phyloP scores from a whole-genome alignment of 305 asterid species.

The Solanum hybrid region DNA sequence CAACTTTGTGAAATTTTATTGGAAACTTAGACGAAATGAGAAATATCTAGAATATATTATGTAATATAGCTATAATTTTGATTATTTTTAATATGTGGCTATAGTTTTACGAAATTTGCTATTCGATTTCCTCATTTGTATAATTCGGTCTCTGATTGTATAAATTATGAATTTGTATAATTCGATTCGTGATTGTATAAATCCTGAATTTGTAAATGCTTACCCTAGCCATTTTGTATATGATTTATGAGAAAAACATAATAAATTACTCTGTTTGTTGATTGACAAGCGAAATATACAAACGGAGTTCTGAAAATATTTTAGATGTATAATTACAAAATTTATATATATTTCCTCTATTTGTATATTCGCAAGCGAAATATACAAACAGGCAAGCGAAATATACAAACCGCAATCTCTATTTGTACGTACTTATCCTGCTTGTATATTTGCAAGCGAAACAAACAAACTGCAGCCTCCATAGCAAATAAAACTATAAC shows the following conservation, averaged over 20 bases:
- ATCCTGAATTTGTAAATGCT: neutral
- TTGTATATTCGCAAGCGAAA: no score
- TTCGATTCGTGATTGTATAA: no score
- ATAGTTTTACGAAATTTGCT: no score
- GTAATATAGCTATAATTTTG: no score
- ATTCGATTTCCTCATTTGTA: neutral
- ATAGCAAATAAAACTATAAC: neutral
- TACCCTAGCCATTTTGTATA: neutral
- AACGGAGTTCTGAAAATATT: neutral
- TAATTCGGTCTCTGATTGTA: neutral
- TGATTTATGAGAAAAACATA: neutral
- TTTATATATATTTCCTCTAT: neutral
- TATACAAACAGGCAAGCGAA: no score
- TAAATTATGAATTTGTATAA: neutral
- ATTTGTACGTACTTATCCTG: neutral
- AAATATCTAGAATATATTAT: no score
- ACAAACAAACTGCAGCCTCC: no score
- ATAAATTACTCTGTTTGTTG: neutral
- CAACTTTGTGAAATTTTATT: neutral
- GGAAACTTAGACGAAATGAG: no score
- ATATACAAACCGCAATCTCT: neutral
- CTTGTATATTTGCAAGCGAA: no score
- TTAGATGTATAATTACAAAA: no score
- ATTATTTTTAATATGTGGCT: neutral
- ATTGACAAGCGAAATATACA: neutral